Conservation (phyloP, 768 basidiomycete genomes). For the Cubamyces lactineus region DNA sequence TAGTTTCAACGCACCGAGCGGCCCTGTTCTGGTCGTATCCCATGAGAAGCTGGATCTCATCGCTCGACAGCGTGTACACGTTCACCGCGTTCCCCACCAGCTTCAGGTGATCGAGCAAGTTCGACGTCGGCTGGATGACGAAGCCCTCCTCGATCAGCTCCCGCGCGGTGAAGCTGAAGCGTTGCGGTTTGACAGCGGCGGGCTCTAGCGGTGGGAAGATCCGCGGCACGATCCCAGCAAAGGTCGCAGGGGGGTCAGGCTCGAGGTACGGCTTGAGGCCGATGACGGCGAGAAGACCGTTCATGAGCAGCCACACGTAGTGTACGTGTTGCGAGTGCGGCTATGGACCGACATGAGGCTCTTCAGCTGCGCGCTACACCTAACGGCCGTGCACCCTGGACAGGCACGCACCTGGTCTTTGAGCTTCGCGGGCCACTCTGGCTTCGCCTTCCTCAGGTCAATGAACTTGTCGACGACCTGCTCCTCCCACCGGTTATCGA, state of each 20-base stretch:
- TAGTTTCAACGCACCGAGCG: constrained; percentile 2
- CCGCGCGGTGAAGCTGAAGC: constrained; percentile 15
- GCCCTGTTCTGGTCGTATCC: constrained; percentile 11
- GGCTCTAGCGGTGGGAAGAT: constrained; percentile 6
- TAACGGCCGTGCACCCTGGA: too few relatives aligned
- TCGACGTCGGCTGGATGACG: constrained; percentile 17
- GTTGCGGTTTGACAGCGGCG: background rate
- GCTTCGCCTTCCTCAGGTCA: background rate
- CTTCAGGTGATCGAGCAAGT: constrained; percentile 20
- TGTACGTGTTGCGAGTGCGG: constrained; percentile 1
- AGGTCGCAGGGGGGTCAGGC: constrained; percentile 4
- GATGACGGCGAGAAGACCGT: constrained; percentile 14
- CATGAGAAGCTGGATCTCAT: background rate
- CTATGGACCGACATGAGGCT: background rate
- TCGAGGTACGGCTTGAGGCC: constrained; percentile 6
- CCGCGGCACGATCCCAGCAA: constrained; percentile 4
- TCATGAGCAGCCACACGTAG: constrained; percentile 16
- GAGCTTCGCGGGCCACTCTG: constrained; percentile 19
- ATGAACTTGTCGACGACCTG: constrained; percentile 11
- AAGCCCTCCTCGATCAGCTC: constrained; percentile 19
- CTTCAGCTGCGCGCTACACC: background rate
- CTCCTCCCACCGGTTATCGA: constrained; percentile 2
- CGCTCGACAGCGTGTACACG: constrained; percentile 7
- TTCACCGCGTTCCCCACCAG: constrained; percentile 17
- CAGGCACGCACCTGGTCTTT: constrained; percentile 1